Conservation (phyloP, 75 land plant genomes). For the Cunninghamia lanceolata region DNA sequence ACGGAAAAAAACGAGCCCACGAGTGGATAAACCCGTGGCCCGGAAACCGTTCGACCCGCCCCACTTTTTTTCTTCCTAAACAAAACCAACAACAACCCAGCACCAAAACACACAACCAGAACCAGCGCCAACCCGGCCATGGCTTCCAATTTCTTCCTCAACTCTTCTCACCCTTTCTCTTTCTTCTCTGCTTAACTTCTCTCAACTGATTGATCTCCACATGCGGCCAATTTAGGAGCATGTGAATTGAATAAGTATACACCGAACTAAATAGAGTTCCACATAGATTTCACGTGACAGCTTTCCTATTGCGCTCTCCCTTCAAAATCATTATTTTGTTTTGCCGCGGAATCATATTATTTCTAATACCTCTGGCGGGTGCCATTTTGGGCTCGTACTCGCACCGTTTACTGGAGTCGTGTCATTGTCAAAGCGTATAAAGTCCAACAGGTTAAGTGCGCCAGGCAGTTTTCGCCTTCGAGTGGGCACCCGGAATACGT, state of each 20-base stretch:
- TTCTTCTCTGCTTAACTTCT: no score
- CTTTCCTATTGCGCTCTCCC: not conserved
- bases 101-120: not conserved
- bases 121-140: not conserved
- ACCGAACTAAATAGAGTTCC: not conserved
- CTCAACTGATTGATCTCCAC: no score
- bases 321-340: no score
- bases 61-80: not conserved
- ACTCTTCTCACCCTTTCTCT: not conserved
- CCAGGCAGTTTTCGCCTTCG: not conserved
- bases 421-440: not conserved
- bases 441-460: not conserved
- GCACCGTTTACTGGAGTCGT: not conserved
- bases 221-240: no score
- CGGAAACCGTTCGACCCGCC: not conserved
- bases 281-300: not conserved
- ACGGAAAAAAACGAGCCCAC: slow-evolving; percentile 5
- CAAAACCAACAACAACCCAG: not conserved
- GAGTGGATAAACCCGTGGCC: slow-evolving; percentile 6
- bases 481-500: not conserved
- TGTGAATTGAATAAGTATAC: no score
- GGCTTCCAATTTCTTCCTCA: not conserved
- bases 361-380: no score
- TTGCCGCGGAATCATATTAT: no score
- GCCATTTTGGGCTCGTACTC: no score